These are phyloP conservation scores for Cadophora sp. DNA, from an alignment of 2,329 filamentous ascomycete genomes.

Conservation along the genomic window DNA sequence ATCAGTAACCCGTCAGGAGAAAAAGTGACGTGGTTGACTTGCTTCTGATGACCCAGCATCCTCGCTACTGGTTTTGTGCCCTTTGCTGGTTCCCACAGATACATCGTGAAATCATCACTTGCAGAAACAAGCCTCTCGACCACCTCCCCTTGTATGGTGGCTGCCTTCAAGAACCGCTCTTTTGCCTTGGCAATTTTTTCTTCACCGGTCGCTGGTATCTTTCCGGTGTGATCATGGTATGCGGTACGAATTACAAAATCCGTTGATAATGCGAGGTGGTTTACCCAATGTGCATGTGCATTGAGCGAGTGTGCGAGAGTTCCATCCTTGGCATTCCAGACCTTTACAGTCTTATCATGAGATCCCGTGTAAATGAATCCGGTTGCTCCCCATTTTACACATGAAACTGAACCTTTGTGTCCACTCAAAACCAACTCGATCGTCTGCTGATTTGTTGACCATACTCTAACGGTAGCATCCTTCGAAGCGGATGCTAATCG, in stretches of 20 bases:
- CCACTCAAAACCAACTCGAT: conserved; percentile 86
- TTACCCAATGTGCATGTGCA: conserved; percentile 92
- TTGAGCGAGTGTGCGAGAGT: conserved; percentile 80
- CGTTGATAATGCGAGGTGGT: conserved; percentile 91
- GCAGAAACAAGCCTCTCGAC: conserved; percentile 88
- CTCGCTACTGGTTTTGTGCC: conserved; percentile 86
- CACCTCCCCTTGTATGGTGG: conserved; percentile 75
- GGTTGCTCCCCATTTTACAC: conserved; percentile 93
- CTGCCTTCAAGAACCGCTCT: conserved; percentile 85
- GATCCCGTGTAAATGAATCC: conserved; percentile 84
- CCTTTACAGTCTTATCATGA: conserved; percentile 90
- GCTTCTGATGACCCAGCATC: conserved; percentile 93
- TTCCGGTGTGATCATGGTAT: conserved; percentile 83
- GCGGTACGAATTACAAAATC: conserved; percentile 87
- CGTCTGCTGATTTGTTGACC: conserved; percentile 79
- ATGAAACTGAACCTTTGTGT: conserved; percentile 88
- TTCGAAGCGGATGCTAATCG: conserved; percentile 88
- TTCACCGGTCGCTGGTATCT: conserved; percentile 71
- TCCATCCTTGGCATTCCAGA: conserved; percentile 85
- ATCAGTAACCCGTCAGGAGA: conserved; percentile 89
- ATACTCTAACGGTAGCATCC: conserved; percentile 86
- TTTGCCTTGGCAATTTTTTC: conserved; percentile 78
- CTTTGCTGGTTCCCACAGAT: conserved; percentile 84
- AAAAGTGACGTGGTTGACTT: conserved; percentile 94
- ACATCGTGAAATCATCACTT: conserved; percentile 96